Base-by-base conservation (phyloP, 768 basidiomycete species). In the Sporobolomyces pararoseus region DNA sequence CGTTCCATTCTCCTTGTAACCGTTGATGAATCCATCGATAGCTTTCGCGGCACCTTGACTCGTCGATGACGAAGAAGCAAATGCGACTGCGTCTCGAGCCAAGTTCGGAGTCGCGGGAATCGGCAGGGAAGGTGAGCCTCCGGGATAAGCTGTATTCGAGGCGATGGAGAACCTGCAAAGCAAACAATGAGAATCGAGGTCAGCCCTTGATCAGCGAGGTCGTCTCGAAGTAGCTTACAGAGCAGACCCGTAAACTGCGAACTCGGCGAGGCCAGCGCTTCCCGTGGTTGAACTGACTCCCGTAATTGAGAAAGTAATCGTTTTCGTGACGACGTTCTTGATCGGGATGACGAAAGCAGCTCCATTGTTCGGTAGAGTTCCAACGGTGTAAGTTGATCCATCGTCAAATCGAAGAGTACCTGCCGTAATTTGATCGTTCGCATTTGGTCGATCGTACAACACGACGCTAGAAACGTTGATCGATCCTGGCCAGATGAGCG, bases 391-490 rank as follows among this genome's bases (percentile, higher is more conserved):
- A 31, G 25, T 27, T 19, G 53, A 19, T 3, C 61, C 67, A 39
- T 63, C 25, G 25, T 46, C 37, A 51, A 71, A 61, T 29, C 25
- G 10, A 17, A 66, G 37, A 5, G 52, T 31, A 23, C 59, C 31
- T n/a, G 29, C 2, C 35, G 55, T 47, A 31, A 63, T 52, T 34
- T 70, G 63, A 29, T 70, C 69, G 53, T 57, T 63, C 42, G 62
- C 27, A 60, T 71, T 71, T 4, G 70, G 70, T 7, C 70, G 70
- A 29, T 71, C 70, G 51, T 35, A 64, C 25, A 70, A 31, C 12
- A 59, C 68, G 49, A 70, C 37, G n/a, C n/a, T 27, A 35, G 53
- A 46, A 4, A 63, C 37, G 13, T 50, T 63, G 47, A 71, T 39
- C 1, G 52, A 12, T 4, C 49, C 25, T 7, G 60, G 19, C 67